Conservation (phyloP, 805 yeast species). For the Candida golubevii region DNA sequence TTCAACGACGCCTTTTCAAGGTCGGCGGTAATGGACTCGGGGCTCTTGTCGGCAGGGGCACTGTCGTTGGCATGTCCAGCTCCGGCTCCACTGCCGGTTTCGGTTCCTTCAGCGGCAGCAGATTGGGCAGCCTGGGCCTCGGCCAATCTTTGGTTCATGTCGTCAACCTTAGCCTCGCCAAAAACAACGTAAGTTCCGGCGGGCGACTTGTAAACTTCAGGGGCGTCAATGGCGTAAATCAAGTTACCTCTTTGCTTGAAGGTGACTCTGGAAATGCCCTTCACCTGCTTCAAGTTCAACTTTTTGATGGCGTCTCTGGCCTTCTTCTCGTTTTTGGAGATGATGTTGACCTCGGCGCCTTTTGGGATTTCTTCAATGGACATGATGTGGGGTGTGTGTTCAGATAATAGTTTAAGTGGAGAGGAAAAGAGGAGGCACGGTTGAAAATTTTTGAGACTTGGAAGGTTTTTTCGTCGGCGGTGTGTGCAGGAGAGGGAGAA, state of each 20-base stretch:
- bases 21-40: conserved; percentile 79
- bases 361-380: conserved; percentile 64
- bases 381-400: conserved; percentile 20
- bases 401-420: not conserved
- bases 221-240: conserved; percentile 83
- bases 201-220: conserved; percentile 91
- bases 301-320: conserved; percentile 88
- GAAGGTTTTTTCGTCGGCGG: not conserved
- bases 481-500: not conserved
- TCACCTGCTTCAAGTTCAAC: conserved; percentile 83
- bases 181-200: conserved; percentile 95
- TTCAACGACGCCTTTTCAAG: conserved; percentile 61
- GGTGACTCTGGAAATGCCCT: conserved; percentile 92
- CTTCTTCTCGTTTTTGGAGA: conserved; percentile 90
- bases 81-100: not conserved
- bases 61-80: conserved; percentile 29
- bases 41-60: conserved; percentile 50
- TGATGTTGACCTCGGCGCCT: conserved; percentile 77
- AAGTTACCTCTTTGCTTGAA: conserved; percentile 90
- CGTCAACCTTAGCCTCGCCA: conserved; percentile 97
- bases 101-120: conserved; percentile 39
- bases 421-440: not conserved
- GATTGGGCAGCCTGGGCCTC: conserved; percentile 73
- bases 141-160: conserved; percentile 81
- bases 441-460: not conserved